Conservation (phyloP, 176 grass and related monocot species). For the Areca catechu region DNA sequence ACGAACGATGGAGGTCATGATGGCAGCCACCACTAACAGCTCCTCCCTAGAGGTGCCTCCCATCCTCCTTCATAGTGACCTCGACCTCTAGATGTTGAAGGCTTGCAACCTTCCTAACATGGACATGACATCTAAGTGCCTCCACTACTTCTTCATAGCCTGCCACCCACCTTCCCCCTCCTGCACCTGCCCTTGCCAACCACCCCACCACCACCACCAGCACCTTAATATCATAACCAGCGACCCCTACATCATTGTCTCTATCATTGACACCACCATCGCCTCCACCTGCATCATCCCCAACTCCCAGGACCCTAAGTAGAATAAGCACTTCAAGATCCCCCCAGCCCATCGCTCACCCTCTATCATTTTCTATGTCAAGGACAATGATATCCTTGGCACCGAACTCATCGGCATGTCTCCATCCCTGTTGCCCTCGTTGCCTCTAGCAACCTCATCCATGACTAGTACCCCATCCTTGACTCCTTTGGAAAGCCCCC, state of each 20-base stretch:
- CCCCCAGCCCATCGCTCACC: constrained; percentile 60
- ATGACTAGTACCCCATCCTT: constrained; percentile 49
- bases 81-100: constrained; percentile 63
- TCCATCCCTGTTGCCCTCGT: constrained; percentile 25
- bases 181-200: background rate
- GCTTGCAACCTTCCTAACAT: too few relatives aligned
- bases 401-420: constrained; percentile 72
- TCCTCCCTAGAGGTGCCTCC: constrained; percentile 29
- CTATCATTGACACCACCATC: constrained; percentile 47
- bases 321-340: constrained; percentile 66
- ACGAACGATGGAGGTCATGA: too few relatives aligned
- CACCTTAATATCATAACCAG: constrained; percentile 71
- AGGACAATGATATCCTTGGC: constrained; percentile 84
- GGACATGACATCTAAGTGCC: too few relatives aligned
- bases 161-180: constrained; percentile 36
- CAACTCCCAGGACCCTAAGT: constrained; percentile 61
- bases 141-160: constrained; percentile 43
- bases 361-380: constrained; percentile 59
- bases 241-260: constrained; percentile 87
- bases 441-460: constrained; percentile 23
- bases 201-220: constrained; percentile 10
- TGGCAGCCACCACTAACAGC: constrained; percentile 20
- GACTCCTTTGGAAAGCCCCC: constrained; percentile 36
- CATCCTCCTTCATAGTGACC: constrained; percentile 65
- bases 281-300: constrained; percentile 72